These are phyloP conservation scores for Trichophyton rubrum DNA, from an alignment of 2,329 filamentous ascomycete genomes.

Conservation along the genomic window DNA sequence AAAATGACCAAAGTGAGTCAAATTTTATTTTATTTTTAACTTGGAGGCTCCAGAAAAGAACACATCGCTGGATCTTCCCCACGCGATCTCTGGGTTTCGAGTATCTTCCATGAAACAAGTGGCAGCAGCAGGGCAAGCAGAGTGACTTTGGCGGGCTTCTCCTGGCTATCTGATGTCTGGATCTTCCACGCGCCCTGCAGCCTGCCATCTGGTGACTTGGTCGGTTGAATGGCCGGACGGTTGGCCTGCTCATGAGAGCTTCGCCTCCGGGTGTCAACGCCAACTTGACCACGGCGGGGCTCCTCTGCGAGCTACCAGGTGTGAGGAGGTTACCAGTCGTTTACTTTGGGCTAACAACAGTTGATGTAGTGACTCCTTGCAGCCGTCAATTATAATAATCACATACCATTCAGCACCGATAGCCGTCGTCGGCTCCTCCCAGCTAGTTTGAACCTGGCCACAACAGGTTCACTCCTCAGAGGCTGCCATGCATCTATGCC, in stretches of 20 bases:
- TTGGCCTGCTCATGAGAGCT: not conserved
- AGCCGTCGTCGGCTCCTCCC: too few relatives aligned
- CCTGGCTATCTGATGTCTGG: not conserved
- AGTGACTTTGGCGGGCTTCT: not conserved
- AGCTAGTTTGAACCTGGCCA: too few relatives aligned
- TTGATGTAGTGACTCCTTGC: too few relatives aligned
- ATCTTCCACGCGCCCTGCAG: not conserved
- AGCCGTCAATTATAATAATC: too few relatives aligned
- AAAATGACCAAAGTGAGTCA: not conserved
- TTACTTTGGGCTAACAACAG: too few relatives aligned
- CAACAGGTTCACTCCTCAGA: too few relatives aligned
- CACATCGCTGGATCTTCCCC: not conserved
- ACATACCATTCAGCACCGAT: too few relatives aligned
- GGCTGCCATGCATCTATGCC: too few relatives aligned
- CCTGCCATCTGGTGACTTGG: not conserved
- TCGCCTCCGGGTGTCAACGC: not conserved
- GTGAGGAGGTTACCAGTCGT: too few relatives aligned
- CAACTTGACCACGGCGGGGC: not conserved
- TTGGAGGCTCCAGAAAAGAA: not conserved
- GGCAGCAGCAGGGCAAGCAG: not conserved
- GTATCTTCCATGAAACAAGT: constrained; percentile 10
- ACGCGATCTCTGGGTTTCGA: constrained; percentile 9
- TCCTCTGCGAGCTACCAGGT: not conserved
- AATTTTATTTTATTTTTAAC: not conserved
- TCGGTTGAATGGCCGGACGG: not conserved